Evolutionary conservation across 2,329 filamentous ascomycete species (phyloP).

Genomic region (Cucurbitaria berberidis): DNA sequence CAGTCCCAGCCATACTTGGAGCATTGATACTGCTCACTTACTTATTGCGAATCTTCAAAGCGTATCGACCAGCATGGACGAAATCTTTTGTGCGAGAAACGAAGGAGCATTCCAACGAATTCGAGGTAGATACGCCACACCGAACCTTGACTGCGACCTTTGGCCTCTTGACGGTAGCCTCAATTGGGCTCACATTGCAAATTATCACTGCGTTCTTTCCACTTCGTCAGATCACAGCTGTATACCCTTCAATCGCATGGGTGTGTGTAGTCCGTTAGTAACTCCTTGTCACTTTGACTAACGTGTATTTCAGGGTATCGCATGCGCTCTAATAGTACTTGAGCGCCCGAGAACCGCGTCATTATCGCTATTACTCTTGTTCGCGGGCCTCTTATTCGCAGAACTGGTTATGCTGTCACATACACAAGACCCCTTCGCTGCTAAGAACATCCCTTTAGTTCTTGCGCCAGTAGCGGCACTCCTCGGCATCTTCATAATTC

Average conservation of each 20-base stretch:
- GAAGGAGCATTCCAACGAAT: conserved; percentile 35
- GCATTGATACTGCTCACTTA: conserved; percentile 48
- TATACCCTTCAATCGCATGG: conserved; percentile 44
- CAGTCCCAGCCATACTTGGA: conserved; percentile 47
- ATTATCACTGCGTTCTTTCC: conserved; percentile 32
- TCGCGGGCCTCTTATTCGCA: conserved; percentile 43
- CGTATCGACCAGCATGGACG: conserved; percentile 57
- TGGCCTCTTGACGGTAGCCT: conserved; percentile 31
- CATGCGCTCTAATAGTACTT: conserved; percentile 44
- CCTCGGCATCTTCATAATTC: conserved; percentile 59
- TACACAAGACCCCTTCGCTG: conserved; percentile 19
- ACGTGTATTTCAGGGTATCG: conserved; percentile 41
- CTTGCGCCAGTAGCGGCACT: conserved; percentile 52
- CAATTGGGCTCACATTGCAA: conserved; percentile 36
- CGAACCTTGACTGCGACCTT: conserved; percentile 36
- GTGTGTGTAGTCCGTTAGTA: conserved; percentile 27
- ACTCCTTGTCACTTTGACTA: conserved; percentile 2
- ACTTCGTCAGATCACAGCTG: conserved; percentile 17
- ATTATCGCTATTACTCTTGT: conserved; percentile 49
- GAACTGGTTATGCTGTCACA: conserved; percentile 41
- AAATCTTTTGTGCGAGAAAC: conserved; percentile 55
- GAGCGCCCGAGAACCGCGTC: conserved; percentile 53
- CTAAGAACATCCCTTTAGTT: conserved; percentile 43
- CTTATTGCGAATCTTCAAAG: conserved; percentile 37
- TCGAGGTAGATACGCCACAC: conserved; percentile 36